Base-by-base conservation (phyloP, 2,329 filamentous ascomycete genomes). In the Microdochium nivale region DNA sequence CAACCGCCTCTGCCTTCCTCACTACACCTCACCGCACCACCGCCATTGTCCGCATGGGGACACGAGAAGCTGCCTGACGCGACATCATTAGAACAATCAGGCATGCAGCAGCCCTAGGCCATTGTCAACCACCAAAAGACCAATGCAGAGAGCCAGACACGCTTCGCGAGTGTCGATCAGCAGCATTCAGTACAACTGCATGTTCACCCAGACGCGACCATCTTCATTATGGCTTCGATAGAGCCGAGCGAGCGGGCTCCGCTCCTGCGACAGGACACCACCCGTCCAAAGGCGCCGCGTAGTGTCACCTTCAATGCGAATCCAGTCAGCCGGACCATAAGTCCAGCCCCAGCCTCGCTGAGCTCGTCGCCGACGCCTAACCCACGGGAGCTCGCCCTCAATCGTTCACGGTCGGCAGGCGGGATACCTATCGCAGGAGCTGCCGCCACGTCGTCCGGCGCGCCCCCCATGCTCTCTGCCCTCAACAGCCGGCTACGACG, bases 401-500 rank as follows among this genome's bases (percentile, higher is more conserved):
- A 68, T 53, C 65, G 60, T 56, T 66, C 63, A 54, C 53, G 50
- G 54, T 53, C 61, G 64, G 58, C 67, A 61, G 48, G 59, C 57
- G 62, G 67, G 51, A 69, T 60, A 50, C 76, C 77, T 24, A 76
- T 80, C 19, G 40, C 70, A 65, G 52, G 49, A n/a, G 48, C 37
- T 19, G 32, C 47, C 44, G 23, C 54, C 23, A 49, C 63, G 3
- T 60, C 64, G 27, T 60, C 65, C 23, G 70, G 69, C 14, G 54
- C 52, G 13, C 75, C 77, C 51, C 82, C 83, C 3, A 84, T 88
- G 69, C 80, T 96, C 24, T 84, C 90, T 4, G 81, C 87, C 2
- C 72, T 96, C 59, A 96, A 96, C 70, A 92, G 77, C 77, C 95
- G 91, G 70, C 77, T 96, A 47, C 85, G 89, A 51, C 79, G 92